Evolutionary conservation across 129 eudicot genomes (phyloP), one percentile per base, ranked within the genome.

Genomic region (Pseudognaphalium luteoalbum): DNA sequence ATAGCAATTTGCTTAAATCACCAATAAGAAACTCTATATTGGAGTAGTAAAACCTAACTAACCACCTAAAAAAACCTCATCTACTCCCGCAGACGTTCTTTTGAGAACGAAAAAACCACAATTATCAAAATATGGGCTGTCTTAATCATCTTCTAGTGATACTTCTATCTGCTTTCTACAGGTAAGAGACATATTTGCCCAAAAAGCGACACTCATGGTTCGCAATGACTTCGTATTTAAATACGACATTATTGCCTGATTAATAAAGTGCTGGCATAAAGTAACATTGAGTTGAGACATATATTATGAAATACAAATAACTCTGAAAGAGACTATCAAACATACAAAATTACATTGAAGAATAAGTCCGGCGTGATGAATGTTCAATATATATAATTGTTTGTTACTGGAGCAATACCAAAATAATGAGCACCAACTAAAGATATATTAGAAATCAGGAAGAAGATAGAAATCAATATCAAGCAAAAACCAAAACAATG

Each of bases 11-110:
- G 64, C 25, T 14, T 68, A 29, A 51, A 25, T n/a, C 25, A 50
- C 10, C 14, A 58, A 5, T 35, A 5, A 22, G 5, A 10, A 25
- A 35, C 39, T 42, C 66, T 50, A 65, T 22, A 57, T 61, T 22
- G 58, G 51, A 42, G 3, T 9, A 65, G 17, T 34, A 33, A 8
- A 12, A 64, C 16, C 50, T 6, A 68, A 47, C 44, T 9, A 72
- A 21, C 66, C 76, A 70, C 42, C 76, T 22, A n/a, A 59, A 68
- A 21, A 73, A 4, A 34, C 19, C 47, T 58, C 68, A 15, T 59
- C 25, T 3, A 57, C 1, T 73, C 11, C 15, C 19, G 29, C 56
- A 17, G 19, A 57, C 35, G 19, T 10, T 72, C 34, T 4, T 33
- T 57, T 20, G 30, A 20, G 12, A 37, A 6, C 29, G n/a, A 17